Base-by-base conservation (phyloP, 23 red algal genomes). In the Rhodosorus marinus region DNA sequence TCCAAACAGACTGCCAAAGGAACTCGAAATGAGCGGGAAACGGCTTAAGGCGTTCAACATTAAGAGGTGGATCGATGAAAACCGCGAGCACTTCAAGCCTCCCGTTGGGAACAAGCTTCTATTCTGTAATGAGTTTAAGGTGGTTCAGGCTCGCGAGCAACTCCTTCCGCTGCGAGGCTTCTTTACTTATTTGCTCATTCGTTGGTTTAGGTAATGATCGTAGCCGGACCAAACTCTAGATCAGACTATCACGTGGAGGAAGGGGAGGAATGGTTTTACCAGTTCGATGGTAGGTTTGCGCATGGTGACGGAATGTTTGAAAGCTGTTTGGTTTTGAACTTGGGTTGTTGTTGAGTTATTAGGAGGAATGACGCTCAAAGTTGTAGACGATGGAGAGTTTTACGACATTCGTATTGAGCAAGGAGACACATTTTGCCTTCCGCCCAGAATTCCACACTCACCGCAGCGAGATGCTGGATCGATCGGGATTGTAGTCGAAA, bases 221-320 rank as follows among this genome's bases (percentile, higher is more conserved):
- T 98, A 30, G 80, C 59, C 9, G 90, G 90, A 3, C 90, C 90
- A 2, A 98, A 98, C 71, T 64, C 60, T 7, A 64, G 90, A 8
- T 81, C 77, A 46, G 90, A 98, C 50, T 98, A 86, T 45, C 90
- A 98, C 54, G 67, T 81, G 0, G 79, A 98, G 55, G 58, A 48
- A 29, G 72, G 72, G 8, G 90, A 98, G 47, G 90, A 98, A 46
- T 79, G 72, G 52, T 98, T 98, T 42, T 98, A 80, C 63, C 90
- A 98, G 62, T 56, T 98, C 15, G 62, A 80, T n/a, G n/a, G n/a
- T n/a, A n/a, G n/a, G n/a, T n/a, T n/a, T n/a, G n/a, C n/a, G n/a
- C n/a, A n/a, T n/a, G 35, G 51, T 31, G 33, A 54, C 33, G 35
- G 15, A 6, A 2, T 1, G 15, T 7, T 8, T 54, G 7, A 1